Conservation (phyloP, 2,329 filamentous ascomycete genomes). For the Clarireedia monteithiana region DNA sequence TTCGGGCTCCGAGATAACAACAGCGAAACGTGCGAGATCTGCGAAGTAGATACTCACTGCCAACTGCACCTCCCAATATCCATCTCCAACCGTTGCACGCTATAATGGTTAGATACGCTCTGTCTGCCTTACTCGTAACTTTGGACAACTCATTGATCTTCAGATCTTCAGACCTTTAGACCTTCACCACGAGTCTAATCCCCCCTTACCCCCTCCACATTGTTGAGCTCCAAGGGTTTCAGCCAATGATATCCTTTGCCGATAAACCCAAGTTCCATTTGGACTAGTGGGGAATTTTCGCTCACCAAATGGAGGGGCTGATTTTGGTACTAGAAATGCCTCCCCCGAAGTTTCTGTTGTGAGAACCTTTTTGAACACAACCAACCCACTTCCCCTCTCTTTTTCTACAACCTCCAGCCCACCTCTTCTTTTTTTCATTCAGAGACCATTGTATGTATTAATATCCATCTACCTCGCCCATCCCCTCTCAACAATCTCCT, state of each 20-base stretch:
- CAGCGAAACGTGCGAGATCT: too few species aligned
- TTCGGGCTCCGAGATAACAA: too few species aligned
- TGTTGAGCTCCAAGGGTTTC: not conserved
- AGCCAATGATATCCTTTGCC: not conserved
- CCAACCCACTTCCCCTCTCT: not conserved
- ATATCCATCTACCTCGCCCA: not conserved
- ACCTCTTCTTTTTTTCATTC: not conserved
- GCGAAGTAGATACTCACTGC: too few species aligned
- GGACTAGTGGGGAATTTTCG: not conserved
- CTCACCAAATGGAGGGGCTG: not conserved
- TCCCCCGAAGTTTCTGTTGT: not conserved
- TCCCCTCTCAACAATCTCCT: not conserved
- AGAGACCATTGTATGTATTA: not conserved
- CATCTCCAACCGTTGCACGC: too few species aligned
- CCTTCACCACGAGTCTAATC: too few species aligned
- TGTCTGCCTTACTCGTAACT: too few species aligned
- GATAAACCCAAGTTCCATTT: not conserved
- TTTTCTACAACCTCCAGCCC: not conserved
- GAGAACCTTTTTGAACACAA: not conserved
- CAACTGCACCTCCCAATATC: too few species aligned
- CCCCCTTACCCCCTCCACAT: too few species aligned
- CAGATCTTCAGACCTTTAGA: too few species aligned
- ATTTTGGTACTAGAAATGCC: not conserved
- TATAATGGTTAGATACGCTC: too few species aligned
- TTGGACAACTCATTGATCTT: too few species aligned